A percentile compares a stretch with the other conserved stretches of the same genome.
Evolutionary conservation across 2,329 filamentous ascomycete genomes (phyloP).

Genomic region (Sporothrix euskadiensis): DNA sequence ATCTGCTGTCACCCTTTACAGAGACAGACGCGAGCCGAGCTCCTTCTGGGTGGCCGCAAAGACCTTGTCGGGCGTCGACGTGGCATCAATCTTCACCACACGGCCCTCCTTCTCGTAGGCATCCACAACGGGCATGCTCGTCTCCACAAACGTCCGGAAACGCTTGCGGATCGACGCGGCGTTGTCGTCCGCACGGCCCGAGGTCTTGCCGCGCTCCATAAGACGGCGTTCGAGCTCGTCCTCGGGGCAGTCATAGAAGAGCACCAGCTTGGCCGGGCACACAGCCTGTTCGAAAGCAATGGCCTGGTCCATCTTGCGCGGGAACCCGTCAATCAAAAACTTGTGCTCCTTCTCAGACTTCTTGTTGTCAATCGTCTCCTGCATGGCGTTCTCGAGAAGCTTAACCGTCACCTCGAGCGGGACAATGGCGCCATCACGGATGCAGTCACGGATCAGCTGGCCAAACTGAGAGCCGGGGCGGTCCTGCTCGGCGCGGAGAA

Average conservation of each 20-base stretch:
- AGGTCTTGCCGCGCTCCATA: constrained; percentile 88
- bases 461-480: constrained; percentile 85
- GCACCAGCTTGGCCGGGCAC: constrained; percentile 76
- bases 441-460: constrained; percentile 87
- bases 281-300: constrained; percentile 89
- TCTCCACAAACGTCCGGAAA: constrained; percentile 91
- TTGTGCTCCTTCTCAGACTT: constrained; percentile 48
- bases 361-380: constrained; percentile 54
- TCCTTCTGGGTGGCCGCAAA: constrained; percentile 55
- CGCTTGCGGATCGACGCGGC: constrained; percentile 94
- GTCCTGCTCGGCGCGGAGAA: constrained; percentile 90
- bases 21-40: constrained; percentile 53
- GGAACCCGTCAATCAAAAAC: constrained; percentile 83
- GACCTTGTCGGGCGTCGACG: constrained; percentile 63
- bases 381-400: constrained; percentile 92
- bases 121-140: constrained; percentile 95
- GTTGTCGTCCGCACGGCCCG: constrained; percentile 89
- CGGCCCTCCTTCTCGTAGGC: constrained; percentile 74
- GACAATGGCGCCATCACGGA: constrained; percentile 92
- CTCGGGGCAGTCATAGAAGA: constrained; percentile 95
- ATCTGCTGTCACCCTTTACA: constrained; percentile 35
- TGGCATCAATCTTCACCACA: constrained; percentile 79
- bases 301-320: constrained; percentile 95
- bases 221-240: constrained; percentile 81
- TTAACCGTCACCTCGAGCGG: constrained; percentile 98